Evolutionary conservation across 2,329 filamentous ascomycete species (phyloP), one percentile per base, ranked within the genome.

Genomic region (Paecilomyces niveus): DNA sequence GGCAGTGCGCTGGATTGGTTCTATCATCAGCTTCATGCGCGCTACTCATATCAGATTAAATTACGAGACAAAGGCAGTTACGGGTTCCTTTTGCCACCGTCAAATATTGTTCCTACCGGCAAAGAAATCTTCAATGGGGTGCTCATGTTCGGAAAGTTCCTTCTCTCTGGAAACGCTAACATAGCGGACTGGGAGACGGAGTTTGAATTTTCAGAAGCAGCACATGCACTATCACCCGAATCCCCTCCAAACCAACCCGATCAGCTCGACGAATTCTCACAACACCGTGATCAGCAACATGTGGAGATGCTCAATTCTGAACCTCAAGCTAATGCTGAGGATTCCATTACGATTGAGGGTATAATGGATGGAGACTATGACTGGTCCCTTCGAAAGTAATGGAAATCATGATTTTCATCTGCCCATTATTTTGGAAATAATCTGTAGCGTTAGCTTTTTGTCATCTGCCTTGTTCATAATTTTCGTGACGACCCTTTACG

Each of bases 1-100:
- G 93, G 93, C 2, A 92, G 89, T 54, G 90, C 90, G 1, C 85
- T 97, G 50, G 94, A 97, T 74, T 97, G 90, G 86, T 96, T 99
- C 74, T 96, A 96, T 71, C 90, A 96, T 66, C 89, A 95, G 67
- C 76, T 97, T 61, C 80, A 82, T 53, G 89, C 93, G 18, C 86
- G 85, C 62, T 96, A 90, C 72, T 89, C 91, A 59, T 97, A 95
- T 72, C 94, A 97, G 79, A 88, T 88, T 75, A 97, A 97, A 77
- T 80, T 99, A 29, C 83, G 94, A 54, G 94, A 99, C 72, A 94
- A 89, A 0, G 94, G 94, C 9, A 94, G 87, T 71, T 97, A 97
- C 71, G 94, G 94, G 0, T 99, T 97, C 71, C 78, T 99, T 54
- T 78, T 97, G 3, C 94, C 94, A 0, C 87, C 84, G 58, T 88